These are phyloP conservation scores for Flaveria sonorensis DNA, from an alignment of 129 eudicot genomes.

Conservation along the genomic window DNA sequence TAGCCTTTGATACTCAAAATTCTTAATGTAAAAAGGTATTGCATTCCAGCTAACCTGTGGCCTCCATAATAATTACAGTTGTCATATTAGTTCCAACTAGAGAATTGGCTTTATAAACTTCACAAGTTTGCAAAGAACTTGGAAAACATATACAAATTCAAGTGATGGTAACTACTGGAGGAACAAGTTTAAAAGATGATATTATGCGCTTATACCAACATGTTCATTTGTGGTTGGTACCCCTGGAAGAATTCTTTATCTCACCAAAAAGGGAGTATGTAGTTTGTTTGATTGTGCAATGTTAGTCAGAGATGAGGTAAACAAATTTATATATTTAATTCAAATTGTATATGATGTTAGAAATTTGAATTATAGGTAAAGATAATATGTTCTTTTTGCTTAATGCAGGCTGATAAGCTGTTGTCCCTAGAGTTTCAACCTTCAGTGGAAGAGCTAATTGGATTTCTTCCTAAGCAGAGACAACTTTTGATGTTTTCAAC, in stretches of 20 bases:
- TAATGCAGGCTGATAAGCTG: conserved; percentile 64
- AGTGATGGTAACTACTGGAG: conserved; percentile 74
- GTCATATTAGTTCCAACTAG: conserved; percentile 60
- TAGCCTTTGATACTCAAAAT: neutral
- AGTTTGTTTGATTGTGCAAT: conserved; percentile 53
- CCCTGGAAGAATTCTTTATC: conserved; percentile 69
- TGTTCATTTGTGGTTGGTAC: conserved; percentile 48
- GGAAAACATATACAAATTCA: conserved; percentile 61
- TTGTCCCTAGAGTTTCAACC: conserved; percentile 70
- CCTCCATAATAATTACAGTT: conserved; percentile 38
- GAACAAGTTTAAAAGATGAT: conserved; percentile 67
- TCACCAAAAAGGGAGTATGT: conserved; percentile 57
- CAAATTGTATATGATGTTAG: neutral
- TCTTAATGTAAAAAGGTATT: too few species aligned
- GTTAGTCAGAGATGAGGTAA: conserved; percentile 75
- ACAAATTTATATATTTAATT: neutral
- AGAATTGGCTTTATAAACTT: conserved; percentile 64
- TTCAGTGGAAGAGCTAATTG: conserved; percentile 55
- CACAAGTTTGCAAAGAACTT: conserved; percentile 68
- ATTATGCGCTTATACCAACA: conserved; percentile 57
- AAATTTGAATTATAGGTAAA: neutral
- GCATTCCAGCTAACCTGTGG: conserved; percentile 13
- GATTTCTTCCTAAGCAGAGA: conserved; percentile 52
- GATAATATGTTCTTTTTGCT: neutral
- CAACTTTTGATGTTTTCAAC: conserved; percentile 71